Evolutionary conservation across 805 yeast species (phyloP).

Genomic region (Nakazawaea pomicola): DNA sequence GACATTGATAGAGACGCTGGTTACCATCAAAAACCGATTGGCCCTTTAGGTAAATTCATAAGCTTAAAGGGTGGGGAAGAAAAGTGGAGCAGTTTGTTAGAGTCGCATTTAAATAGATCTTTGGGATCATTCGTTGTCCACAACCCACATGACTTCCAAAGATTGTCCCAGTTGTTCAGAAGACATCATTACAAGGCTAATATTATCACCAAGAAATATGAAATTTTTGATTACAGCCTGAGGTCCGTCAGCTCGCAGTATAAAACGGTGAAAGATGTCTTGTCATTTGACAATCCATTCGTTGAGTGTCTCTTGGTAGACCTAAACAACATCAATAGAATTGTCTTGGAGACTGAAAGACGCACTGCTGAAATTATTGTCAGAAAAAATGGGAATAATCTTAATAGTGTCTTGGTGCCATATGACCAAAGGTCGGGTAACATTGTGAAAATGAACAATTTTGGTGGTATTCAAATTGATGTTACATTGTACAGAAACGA

Average conservation of each 20-base stretch:
- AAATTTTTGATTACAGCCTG: constrained; percentile 47
- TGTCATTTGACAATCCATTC: constrained; percentile 50
- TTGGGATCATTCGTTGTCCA: constrained; percentile 66
- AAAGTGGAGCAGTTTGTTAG: constrained; percentile 59
- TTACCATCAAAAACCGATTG: constrained; percentile 56
- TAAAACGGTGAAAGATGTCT: constrained; percentile 53
- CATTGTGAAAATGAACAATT: constrained; percentile 32
- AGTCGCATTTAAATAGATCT: constrained; percentile 39
- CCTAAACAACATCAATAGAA: constrained; percentile 50
- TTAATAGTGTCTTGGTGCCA: constrained; percentile 36
- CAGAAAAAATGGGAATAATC: too few species aligned
- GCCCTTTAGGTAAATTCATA: constrained; percentile 71
- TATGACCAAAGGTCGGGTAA: constrained; percentile 39
- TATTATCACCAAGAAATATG: constrained; percentile 49
- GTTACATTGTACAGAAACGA: constrained; percentile 39
- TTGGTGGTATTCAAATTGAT: constrained; percentile 45
- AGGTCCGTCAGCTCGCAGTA: constrained; percentile 16
- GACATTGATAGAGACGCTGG: constrained; percentile 32
- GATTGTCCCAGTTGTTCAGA: constrained; percentile 31
- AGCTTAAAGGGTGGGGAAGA: constrained; percentile 49
- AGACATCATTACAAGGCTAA: constrained; percentile 27
- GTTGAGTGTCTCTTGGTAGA: constrained; percentile 64
- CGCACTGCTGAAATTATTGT: constrained; percentile 51
- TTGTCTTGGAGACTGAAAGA: constrained; percentile 47
- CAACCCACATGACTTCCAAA: constrained; percentile 51